A percentile compares a stretch with the other conserved stretches of the same genome.
Evolutionary conservation across 2,329 filamentous ascomycete genomes (phyloP).

Genomic region (Didymella segeticola): DNA sequence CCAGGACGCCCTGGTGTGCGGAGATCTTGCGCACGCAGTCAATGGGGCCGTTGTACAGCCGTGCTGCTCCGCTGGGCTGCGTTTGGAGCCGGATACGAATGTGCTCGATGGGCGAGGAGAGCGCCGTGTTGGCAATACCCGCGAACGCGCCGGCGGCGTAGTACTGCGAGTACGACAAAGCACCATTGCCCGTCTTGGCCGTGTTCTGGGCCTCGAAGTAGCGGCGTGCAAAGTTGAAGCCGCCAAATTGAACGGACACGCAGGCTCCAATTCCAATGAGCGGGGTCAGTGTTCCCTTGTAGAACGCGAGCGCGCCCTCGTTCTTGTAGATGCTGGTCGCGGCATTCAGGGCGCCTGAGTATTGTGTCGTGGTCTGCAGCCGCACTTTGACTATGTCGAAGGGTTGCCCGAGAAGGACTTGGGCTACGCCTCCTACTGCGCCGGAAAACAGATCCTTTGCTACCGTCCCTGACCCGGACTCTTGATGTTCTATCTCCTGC

Average conservation of each 20-base stretch:
- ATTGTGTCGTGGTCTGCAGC: constrained; percentile 85
- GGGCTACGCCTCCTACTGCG: constrained; percentile 88
- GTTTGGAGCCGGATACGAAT: constrained; percentile 95
- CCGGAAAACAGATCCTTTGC: constrained; percentile 91
- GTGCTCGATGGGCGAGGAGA: constrained; percentile 95
- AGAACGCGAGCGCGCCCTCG: constrained; percentile 91
- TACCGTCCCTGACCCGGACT: constrained; percentile 52
- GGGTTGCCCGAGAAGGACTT: constrained; percentile 83
- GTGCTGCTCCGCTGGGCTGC: constrained; percentile 82
- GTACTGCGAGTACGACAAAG: constrained; percentile 83
- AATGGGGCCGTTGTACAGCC: constrained; percentile 81
- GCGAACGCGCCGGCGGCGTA: constrained; percentile 91
- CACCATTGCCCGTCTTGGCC: constrained; percentile 48
- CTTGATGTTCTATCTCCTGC: constrained; percentile 48
- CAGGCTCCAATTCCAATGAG: constrained; percentile 96
- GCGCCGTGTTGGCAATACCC: constrained; percentile 84
- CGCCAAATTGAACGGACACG: constrained; percentile 96
- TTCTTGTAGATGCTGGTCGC: constrained; percentile 84
- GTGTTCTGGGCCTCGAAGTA: constrained; percentile 79
- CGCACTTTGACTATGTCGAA: constrained; percentile 85
- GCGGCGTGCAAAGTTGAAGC: constrained; percentile 90
- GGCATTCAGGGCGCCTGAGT: constrained; percentile 79
- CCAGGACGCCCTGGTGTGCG: constrained; percentile 69
- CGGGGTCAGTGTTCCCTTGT: constrained; percentile 96
- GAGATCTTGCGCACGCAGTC: constrained; percentile 91